Conservation (phyloP, 139 green algal genomes). For the Yamagishiella unicocca region DNA sequence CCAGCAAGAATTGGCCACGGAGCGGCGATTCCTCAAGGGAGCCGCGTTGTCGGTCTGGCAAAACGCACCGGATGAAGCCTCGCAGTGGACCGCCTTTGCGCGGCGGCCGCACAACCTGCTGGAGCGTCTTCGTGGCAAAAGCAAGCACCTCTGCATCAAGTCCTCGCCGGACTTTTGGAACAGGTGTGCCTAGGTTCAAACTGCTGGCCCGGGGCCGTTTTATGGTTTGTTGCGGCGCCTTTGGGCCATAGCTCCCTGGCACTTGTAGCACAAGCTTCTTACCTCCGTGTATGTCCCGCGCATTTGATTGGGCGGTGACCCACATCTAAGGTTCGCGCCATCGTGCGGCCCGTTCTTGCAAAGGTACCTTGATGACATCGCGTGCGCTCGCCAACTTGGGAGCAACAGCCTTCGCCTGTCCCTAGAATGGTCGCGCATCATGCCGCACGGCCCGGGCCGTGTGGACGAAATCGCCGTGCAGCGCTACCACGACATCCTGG, state of each 20-base stretch:
- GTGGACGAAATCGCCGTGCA: constrained; percentile 72
- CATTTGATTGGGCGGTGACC: not conserved
- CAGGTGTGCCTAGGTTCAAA: constrained; percentile 5
- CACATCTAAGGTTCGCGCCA: no score
- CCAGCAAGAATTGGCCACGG: not conserved
- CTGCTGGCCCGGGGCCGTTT: no score
- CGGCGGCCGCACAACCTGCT: not conserved
- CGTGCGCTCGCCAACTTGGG: constrained; percentile 60
- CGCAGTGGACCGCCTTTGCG: constrained; percentile 65
- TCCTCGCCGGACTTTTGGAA: constrained; percentile 41
- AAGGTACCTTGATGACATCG: constrained; percentile 79
- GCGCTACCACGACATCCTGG: constrained; percentile 61
- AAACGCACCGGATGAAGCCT: constrained; percentile 59
- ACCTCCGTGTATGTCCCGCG: no score
- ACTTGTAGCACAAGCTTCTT: no score
- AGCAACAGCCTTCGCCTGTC: constrained; percentile 82
- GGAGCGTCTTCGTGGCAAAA: constrained; percentile 18
- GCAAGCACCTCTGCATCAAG: constrained; percentile 1
- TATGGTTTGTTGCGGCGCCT: no score
- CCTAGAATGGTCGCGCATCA: constrained; percentile 83
- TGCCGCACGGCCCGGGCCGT: constrained; percentile 61
- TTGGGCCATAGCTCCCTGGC: not conserved
- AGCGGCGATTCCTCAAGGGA: constrained; percentile 44
- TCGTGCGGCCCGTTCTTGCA: not conserved
- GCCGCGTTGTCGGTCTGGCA: constrained; percentile 61